phyloP scores from a whole-genome alignment of 495 filamentous ascomycete genomes.

The Haplographium delicatum region DNA sequence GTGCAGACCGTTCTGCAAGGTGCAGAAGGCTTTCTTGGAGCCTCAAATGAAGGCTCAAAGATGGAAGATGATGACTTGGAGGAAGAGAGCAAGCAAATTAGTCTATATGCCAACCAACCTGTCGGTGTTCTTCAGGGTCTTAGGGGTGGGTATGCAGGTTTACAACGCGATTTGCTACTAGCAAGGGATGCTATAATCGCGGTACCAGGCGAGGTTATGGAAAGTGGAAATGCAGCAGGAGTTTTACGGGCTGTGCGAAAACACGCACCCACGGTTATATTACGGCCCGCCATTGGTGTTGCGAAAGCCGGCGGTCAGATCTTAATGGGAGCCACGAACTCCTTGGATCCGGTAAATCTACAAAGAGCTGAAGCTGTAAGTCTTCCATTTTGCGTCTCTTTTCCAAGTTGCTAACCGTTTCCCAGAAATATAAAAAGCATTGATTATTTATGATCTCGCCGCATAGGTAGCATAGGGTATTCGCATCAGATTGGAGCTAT shows the following conservation, averaged over 20 bases:
- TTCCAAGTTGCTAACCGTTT: neutral
- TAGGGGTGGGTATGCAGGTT: conserved; percentile 69
- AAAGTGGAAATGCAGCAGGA: conserved; percentile 76
- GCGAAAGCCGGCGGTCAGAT: conserved; percentile 87
- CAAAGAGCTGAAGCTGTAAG: conserved; percentile 85
- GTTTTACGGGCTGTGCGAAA: conserved; percentile 74
- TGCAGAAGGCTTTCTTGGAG: conserved; percentile 68
- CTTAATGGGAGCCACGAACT: conserved; percentile 88
- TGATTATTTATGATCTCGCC: conserved; percentile 10
- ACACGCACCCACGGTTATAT: conserved; percentile 82
- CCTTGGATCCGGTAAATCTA: conserved; percentile 77
- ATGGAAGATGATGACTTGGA: conserved; percentile 53
- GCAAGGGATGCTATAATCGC: conserved; percentile 89
- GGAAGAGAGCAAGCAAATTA: conserved; percentile 69
- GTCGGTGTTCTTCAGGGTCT: conserved; percentile 81
- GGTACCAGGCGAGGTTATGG: conserved; percentile 87
- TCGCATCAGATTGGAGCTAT: conserved; percentile 20
- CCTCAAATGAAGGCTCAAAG: conserved; percentile 16
- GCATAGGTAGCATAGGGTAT: conserved; percentile 4
- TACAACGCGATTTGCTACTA: conserved; percentile 79
- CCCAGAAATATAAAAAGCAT: conserved; percentile 34
- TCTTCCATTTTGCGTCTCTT: neutral
- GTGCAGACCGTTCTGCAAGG: conserved; percentile 87
- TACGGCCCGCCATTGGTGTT: conserved; percentile 78
- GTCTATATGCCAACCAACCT: conserved; percentile 89